Percentiles rank a stretch among this genome's conserved stretches.
phyloP scores from a whole-genome alignment of 805 yeast genomes.

The Lachancea mirantina region DNA sequence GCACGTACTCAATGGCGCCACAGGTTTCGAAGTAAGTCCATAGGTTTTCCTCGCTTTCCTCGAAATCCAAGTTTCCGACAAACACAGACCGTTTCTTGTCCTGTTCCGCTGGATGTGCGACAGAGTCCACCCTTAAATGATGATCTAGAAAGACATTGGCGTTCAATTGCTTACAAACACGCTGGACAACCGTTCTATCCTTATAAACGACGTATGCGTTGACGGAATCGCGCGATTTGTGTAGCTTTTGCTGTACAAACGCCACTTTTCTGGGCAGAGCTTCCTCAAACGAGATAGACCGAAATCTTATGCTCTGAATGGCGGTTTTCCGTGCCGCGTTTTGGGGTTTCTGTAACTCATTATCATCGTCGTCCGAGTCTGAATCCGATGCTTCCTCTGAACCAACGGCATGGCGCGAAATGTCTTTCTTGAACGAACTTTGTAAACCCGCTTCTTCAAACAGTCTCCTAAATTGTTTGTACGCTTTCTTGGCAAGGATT shows the following conservation, averaged over 20 bases:
- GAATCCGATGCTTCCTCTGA: constrained; percentile 8
- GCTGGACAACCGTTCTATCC: constrained; percentile 38
- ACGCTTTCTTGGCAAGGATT: constrained; percentile 53
- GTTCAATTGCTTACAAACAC: constrained; percentile 42
- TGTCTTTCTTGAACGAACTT: too few relatives aligned
- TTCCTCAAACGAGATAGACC: constrained; percentile 86
- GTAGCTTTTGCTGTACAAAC: constrained; percentile 69
- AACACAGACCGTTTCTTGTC: constrained; percentile 80
- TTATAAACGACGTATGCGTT: constrained; percentile 84
- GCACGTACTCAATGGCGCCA: constrained; percentile 77
- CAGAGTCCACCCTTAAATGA: constrained; percentile 86
- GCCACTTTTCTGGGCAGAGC: constrained; percentile 90
- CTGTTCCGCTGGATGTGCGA: constrained; percentile 83
- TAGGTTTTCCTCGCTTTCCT: constrained; percentile 80
- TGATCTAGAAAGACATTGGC: constrained; percentile 59
- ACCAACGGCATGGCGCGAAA: too few relatives aligned
- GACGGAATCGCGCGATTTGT: constrained; percentile 68
- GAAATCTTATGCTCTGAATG: constrained; percentile 74
- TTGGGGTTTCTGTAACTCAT: constrained; percentile 9
- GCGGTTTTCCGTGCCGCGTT: constrained; percentile 21
- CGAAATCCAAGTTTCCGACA: constrained; percentile 91
- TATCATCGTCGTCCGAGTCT: constrained; percentile 9
- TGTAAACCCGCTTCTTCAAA: constrained; percentile 32
- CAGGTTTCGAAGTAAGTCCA: constrained; percentile 70
- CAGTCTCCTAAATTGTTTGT: constrained; percentile 58